Conservation (phyloP, 371 early-diverging fungal species). For the Fennellomyces sp. region DNA sequence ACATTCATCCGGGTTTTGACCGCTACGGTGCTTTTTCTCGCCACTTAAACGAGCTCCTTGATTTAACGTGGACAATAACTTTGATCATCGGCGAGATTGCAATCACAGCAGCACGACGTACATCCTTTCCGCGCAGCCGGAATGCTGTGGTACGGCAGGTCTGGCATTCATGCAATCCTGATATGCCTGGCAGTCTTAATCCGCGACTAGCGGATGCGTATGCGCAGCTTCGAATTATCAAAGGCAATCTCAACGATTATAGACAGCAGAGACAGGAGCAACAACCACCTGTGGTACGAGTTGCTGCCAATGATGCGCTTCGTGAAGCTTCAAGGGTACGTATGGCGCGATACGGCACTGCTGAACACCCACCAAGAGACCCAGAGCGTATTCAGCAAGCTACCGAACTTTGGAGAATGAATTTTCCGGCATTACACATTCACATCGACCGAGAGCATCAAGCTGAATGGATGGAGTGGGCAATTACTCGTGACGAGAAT, state of each 20-base stretch:
- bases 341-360: neutral
- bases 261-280: neutral
- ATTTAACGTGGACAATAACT: neutral
- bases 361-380: neutral
- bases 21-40: neutral
- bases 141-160: neutral
- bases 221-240: neutral
- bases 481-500: neutral
- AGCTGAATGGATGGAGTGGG: neutral
- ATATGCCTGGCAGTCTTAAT: neutral
- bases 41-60: neutral
- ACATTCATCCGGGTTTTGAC: slow-evolving; percentile 4
- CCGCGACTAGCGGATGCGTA: neutral
- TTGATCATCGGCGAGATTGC: slow-evolving; percentile 1
- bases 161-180: neutral
- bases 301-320: neutral
- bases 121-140: neutral
- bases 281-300: neutral
- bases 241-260: neutral
- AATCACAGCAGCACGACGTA: neutral
- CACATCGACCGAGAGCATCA: neutral
- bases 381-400: neutral
- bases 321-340: neutral
- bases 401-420: neutral
- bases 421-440: slow-evolving; percentile 10